Conservation (phyloP, 2,329 filamentous ascomycete genomes). For the Boeremia exigua region DNA sequence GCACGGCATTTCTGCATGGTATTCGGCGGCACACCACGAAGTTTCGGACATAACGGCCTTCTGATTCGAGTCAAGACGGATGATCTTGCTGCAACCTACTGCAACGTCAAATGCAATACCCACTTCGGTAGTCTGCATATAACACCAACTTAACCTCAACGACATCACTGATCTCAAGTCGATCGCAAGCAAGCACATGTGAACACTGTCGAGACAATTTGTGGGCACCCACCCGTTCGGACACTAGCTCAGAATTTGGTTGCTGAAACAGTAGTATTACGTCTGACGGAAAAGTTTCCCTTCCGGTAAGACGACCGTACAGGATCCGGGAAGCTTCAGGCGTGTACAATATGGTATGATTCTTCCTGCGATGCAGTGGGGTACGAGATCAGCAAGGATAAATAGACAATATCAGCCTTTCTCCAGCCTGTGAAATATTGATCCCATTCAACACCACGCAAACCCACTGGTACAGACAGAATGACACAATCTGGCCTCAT, state of each 20-base stretch:
- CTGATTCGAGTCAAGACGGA: neutral
- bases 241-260: neutral
- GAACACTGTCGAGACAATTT: neutral
- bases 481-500: conserved; percentile 17
- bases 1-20: neutral
- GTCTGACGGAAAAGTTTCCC: neutral
- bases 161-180: neutral
- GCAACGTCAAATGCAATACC: neutral
- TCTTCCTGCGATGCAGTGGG: neutral
- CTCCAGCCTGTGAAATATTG: neutral
- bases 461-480: neutral
- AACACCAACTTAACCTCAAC: neutral
- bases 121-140: neutral
- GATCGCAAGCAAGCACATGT: neutral
- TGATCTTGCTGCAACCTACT: neutral
- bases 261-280: neutral
- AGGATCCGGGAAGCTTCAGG: neutral
- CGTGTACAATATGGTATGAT: neutral
- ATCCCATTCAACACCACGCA: neutral
- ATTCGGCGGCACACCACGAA: neutral
- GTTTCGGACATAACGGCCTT: neutral
- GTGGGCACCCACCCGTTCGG: neutral
- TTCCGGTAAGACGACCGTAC: neutral
- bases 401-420: conserved; percentile 1
- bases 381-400: conserved; percentile 1